Conservation (phyloP, 2,329 filamentous ascomycete genomes). For the Calonectria honghensis region DNA sequence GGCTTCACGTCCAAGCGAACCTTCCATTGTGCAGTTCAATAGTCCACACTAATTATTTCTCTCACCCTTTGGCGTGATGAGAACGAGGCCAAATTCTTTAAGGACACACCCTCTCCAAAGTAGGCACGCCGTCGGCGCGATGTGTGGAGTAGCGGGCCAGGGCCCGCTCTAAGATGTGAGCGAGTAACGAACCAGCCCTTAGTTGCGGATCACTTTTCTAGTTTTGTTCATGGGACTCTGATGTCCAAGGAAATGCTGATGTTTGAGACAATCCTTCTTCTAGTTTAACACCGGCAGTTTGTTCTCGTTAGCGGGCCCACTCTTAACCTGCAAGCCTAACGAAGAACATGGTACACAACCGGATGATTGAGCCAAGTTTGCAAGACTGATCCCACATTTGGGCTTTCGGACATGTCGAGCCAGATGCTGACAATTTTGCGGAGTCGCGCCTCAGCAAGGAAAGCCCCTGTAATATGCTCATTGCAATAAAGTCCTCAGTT, state of each 20-base stretch:
- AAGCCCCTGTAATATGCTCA: conserved; percentile 14
- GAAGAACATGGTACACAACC: conserved; percentile 29
- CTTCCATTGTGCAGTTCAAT: conserved; percentile 25
- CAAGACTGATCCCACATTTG: conserved; percentile 7
- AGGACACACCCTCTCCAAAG: conserved; percentile 9
- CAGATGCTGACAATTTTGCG: conserved; percentile 7
- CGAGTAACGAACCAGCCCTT: conserved; percentile 4
- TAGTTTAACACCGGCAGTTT: conserved; percentile 35
- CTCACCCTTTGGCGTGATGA: conserved; percentile 11
- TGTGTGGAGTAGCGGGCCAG: conserved; percentile 32
- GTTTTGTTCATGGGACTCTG: conserved; percentile 19
- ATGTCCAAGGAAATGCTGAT: conserved; percentile 29
- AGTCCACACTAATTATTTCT: conserved; percentile 24
- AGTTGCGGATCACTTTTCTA: conserved; percentile 35
- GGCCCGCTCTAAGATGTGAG: conserved; percentile 7
- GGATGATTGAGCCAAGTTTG: conserved; percentile 29
- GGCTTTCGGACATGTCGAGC: conserved; percentile 17
- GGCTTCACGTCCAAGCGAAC: conserved; percentile 32
- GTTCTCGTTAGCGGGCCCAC: conserved; percentile 34
- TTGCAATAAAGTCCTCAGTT: conserved; percentile 26
- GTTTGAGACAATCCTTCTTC: conserved; percentile 37
- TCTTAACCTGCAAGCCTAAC: conserved; percentile 26
- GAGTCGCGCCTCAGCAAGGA: conserved; percentile 29
- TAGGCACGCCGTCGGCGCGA: conserved; percentile 13
- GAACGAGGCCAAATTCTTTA: not conserved